Evolutionary conservation across 2,329 filamentous ascomycete genomes (phyloP), one percentile per base, ranked within the genome.

Genomic region (Coleophoma cylindrospora): DNA sequence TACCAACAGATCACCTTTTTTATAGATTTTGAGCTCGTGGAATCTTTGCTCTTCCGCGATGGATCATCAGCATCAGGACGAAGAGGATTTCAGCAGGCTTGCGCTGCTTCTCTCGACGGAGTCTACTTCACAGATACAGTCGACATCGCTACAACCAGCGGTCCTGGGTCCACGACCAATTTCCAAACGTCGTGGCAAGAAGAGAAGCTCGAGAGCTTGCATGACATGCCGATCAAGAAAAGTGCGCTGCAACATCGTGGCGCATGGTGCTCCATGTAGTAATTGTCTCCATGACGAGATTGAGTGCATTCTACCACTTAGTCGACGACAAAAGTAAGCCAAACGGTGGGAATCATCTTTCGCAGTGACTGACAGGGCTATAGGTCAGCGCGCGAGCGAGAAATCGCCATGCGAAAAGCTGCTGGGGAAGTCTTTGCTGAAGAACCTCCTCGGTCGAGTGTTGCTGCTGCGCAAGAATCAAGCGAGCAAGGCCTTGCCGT

Each of bases 251-350:
- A 51, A 55, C 33, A 48, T 55, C 22, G 22, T 53, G 5, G 45
- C 46, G 4, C 48, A 50, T 51, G 53, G 53, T 10, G 46, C 50
- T 11, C 53, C 53, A 10, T 55, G 53, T 45, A 48, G 45, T 13
- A 55, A 55, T 47, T 55, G 53, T 38, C 34, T 45, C 10, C 53
- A 55, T 49, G 50, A 55, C 36, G 53, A 53, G 43, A 43, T 53
- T 37, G 53, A 53, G 2, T 55, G 53, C 40, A 50, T 50, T 41
- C 27, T 55, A 12, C 53, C 53, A 33, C 33, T 54, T n/a, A 52
- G 47, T 40, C 40, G 50, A 4, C 48, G 50, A 45, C 50, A 53
- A 19, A 45, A 50, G 53, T 55, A 38, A 12, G 50, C n/a, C 10
- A 27, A 27, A 8, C 7, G 27, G 9, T 19, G 27, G 27, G 9